Evolutionary conservation across 306 rosid species (phyloP), one percentile per base, ranked within the genome.

Genomic region (Crotalaria pallida): DNA sequence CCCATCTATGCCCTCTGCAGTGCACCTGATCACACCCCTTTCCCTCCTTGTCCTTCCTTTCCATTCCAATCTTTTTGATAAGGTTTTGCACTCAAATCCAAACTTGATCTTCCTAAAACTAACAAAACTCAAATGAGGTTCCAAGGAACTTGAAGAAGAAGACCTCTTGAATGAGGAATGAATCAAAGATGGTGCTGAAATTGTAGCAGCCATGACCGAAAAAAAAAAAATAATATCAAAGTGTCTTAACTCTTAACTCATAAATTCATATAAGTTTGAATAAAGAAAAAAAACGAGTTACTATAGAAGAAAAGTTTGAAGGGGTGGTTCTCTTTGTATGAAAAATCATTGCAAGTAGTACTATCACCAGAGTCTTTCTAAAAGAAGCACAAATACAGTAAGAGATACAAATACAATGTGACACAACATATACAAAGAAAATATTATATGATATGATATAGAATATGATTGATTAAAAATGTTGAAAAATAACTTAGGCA

Each of bases 1-100:
- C 6, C 85, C 80, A 62, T 86, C 88, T 56, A 86, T 73, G 5
- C 89, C 89, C 76, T 91, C 97, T 53, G 84, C 96, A 33, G 84
- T 63, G 76, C 88, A 85, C 47, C 19, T 85, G 7, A 31, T 31
- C 80, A 79, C 88, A 67, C 31, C 40, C 69, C 67, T 61, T 61
- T 67, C 8, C 33, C 16, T 16, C 77, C 41, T 34, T 13, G 7
- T 60, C 59, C 47, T 33, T 17, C 22, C 53, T 44, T 65, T 59
- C 85, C 77, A 59, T 77, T 70, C 84, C 55, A 68, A 26, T 2
- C 69, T 55, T 10, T 63, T 71, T 15, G 23, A 7, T 47, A 62
- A 53, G 69, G 60, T 27, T 67, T 67, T 69, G 16, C 82, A 34
- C 38, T 64, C 76, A 62, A 81, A 77, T 24, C 80, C 77, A 69